Evolutionary conservation across 352 stramenopile genomes (phyloP).

Genomic region (Aphanomyces cochlioides): DNA sequence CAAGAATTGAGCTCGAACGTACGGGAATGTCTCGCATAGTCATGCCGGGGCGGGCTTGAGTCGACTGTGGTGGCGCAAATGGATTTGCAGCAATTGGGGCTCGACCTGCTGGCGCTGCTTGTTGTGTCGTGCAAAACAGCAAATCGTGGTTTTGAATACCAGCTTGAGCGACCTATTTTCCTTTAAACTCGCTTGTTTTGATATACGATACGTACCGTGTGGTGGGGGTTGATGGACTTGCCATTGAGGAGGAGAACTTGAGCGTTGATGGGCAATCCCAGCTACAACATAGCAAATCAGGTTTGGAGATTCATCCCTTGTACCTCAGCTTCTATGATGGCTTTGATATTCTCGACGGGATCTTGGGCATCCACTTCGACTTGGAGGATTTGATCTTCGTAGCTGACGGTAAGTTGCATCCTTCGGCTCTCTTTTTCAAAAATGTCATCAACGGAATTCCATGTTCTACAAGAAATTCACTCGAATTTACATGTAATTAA

Average conservation of each 20-base stretch:
- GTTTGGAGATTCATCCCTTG: not conserved
- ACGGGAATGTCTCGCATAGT: constrained; percentile 76
- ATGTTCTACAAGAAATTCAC: not conserved
- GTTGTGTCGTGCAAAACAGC: constrained; percentile 49
- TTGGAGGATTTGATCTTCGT: constrained; percentile 27
- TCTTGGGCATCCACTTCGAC: constrained; percentile 28
- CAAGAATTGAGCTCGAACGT: constrained; percentile 5
- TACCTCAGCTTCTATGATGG: constrained; percentile 31
- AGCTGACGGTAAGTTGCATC: constrained; percentile 26
- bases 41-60: constrained; percentile 57
- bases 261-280: constrained; percentile 48
- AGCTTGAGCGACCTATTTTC: constrained; percentile 57
- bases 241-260: constrained; percentile 69
- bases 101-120: constrained; percentile 13
- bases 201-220: constrained; percentile 41
- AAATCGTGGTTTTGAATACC: constrained; percentile 71
- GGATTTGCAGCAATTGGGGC: constrained; percentile 29
- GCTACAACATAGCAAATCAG: constrained; percentile 37
- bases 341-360: constrained; percentile 30
- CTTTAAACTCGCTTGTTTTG: not conserved
- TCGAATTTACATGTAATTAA: constrained; percentile 1
- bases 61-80: constrained; percentile 31
- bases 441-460: not conserved
- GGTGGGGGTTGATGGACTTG: constrained; percentile 45
- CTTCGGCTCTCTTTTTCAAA: too few relatives aligned